A percentile compares a stretch with the other conserved stretches of the same genome.
These are phyloP conservation scores for Aechmea fasciata DNA, from an alignment of 176 grass and related monocot species.

Conservation along the genomic window DNA sequence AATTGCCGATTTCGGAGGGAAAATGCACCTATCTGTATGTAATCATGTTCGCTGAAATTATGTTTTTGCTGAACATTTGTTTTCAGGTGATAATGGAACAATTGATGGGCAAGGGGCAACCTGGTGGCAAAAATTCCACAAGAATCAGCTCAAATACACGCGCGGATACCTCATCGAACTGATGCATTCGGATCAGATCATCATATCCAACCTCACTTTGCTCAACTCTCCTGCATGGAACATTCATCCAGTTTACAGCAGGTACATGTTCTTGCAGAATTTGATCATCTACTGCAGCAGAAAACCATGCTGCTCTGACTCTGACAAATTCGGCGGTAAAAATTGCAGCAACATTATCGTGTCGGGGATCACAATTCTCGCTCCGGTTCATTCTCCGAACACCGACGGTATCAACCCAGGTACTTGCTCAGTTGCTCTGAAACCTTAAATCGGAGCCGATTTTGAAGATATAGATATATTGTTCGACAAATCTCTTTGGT, in stretches of 20 bases:
- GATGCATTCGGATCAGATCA: conserved; percentile 44
- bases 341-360: conserved; percentile 54
- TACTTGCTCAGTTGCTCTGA: background rate
- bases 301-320: background rate
- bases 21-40: too few species aligned
- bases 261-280: conserved; percentile 3
- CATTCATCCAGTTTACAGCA: conserved; percentile 94
- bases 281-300: background rate
- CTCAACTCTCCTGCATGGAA: conserved; percentile 86
- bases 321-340: background rate
- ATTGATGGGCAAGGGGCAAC: conserved; percentile 69
- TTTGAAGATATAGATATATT: background rate
- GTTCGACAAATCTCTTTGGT: background rate
- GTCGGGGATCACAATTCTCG: conserved; percentile 65
- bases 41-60: too few species aligned
- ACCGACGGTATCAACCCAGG: conserved; percentile 93
- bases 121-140: conserved; percentile 93
- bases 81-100: conserved; percentile 64
- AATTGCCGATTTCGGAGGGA: too few species aligned
- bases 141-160: conserved; percentile 80
- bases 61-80: too few species aligned
- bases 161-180: conserved; percentile 78
- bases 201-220: conserved; percentile 83
- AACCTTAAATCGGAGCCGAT: too few species aligned
- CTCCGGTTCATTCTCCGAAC: conserved; percentile 68